These are phyloP conservation scores for Starmerella tilneyi DNA, from an alignment of 805 yeast genomes.

Conservation along the genomic window DNA sequence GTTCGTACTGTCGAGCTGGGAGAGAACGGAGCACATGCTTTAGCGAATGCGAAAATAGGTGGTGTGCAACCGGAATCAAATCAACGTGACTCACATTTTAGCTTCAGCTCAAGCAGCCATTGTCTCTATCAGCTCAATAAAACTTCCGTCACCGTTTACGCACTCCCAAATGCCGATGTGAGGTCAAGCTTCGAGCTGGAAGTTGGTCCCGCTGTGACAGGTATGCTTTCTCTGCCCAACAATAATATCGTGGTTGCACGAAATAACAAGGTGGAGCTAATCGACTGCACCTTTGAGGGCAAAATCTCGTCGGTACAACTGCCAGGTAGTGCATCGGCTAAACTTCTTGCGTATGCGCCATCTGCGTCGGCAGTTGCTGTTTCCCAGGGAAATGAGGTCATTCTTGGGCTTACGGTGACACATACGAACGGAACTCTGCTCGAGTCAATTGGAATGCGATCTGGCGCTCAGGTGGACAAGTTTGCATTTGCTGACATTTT, in stretches of 20 bases:
- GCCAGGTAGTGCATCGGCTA: neutral
- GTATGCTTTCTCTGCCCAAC: constrained; percentile 19
- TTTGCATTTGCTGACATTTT: constrained; percentile 31
- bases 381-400: constrained; percentile 6
- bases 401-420: constrained; percentile 24
- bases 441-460: constrained; percentile 24
- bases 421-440: constrained; percentile 22
- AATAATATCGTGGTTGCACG: constrained; percentile 16
- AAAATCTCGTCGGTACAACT: constrained; percentile 12
- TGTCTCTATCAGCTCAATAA: constrained; percentile 8
- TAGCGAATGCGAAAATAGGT: constrained; percentile 1
- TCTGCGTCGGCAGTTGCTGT: constrained; percentile 16
- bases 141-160: neutral
- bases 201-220: constrained; percentile 7
- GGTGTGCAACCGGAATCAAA: neutral
- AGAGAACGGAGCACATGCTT: neutral
- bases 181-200: constrained; percentile 11
- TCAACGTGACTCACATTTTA: constrained; percentile 1
- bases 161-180: constrained; percentile 10
- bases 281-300: constrained; percentile 23
- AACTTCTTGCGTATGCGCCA: constrained; percentile 17
- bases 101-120: constrained; percentile 7
- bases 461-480: constrained; percentile 6
- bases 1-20: neutral
- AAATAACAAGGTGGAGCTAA: constrained; percentile 7